Percentiles rank a stretch among this genome's conserved stretches.
Evolutionary conservation across 129 eudicot genomes (phyloP).

Genomic region (carrot (Daucus carota)): DNA sequence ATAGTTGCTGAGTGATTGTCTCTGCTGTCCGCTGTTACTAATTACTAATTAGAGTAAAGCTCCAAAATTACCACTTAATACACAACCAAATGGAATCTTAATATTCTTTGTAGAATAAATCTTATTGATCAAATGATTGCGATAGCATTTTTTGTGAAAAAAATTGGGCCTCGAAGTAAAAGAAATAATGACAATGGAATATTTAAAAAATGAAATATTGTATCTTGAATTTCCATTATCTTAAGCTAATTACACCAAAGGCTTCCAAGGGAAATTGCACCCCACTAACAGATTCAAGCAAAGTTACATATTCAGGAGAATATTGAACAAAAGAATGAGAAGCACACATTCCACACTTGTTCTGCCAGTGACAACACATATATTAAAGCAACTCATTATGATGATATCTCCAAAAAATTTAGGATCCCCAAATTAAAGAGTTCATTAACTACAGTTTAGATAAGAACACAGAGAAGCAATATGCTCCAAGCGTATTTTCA

Average conservation of each 20-base stretch:
- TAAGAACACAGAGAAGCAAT: conserved; percentile 1
- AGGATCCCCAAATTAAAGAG: not conserved
- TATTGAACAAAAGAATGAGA: not conserved
- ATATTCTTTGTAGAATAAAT: not conserved
- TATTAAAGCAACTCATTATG: not conserved
- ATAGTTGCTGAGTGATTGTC: not conserved
- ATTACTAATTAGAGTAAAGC: not conserved
- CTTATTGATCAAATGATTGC: not conserved
- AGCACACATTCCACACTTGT: conserved; percentile 10
- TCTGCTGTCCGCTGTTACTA: not conserved
- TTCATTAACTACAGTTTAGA: not conserved
- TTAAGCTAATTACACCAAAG: not conserved
- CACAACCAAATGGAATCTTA: not conserved
- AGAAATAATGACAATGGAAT: not conserved
- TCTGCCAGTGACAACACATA: not conserved
- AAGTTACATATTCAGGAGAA: not conserved
- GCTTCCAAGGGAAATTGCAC: not conserved
- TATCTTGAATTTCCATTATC: not conserved
- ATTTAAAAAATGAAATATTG: not conserved
- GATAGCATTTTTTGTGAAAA: not conserved
- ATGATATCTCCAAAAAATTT: not conserved
- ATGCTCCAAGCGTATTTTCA: not conserved
- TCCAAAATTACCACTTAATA: not conserved
- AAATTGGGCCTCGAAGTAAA: not conserved
- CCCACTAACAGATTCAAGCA: not conserved